Conservation (phyloP, 2,329 filamentous ascomycete genomes). For the Volutella citrinella region DNA sequence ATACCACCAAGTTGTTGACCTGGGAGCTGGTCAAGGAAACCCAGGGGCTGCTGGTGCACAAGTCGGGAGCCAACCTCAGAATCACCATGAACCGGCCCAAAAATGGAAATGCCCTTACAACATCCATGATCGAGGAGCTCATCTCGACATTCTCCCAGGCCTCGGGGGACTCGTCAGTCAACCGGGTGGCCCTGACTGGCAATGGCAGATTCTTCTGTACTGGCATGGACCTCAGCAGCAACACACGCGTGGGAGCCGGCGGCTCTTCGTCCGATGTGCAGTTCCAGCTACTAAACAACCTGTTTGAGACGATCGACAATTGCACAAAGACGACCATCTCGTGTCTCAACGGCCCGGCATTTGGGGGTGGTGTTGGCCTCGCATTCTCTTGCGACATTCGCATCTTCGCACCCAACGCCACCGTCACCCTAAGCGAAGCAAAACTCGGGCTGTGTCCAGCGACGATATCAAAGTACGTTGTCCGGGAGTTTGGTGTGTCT, state of each 20-base stretch:
- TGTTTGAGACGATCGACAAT: conserved; percentile 35
- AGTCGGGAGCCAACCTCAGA: conserved; percentile 24
- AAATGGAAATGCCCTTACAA: conserved; percentile 39
- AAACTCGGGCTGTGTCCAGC: conserved; percentile 37
- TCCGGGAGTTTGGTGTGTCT: conserved; percentile 35
- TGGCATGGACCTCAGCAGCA: conserved; percentile 34
- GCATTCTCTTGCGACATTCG: conserved; percentile 41
- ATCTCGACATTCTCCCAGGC: conserved; percentile 24
- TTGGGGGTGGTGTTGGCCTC: conserved; percentile 42
- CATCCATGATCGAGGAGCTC: conserved; percentile 31
- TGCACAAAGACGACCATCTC: conserved; percentile 41
- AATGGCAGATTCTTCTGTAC: conserved; percentile 37
- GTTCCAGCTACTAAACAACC: conserved; percentile 24
- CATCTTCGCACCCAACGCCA: conserved; percentile 15
- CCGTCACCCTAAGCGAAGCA: conserved; percentile 36
- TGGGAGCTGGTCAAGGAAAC: conserved; percentile 8
- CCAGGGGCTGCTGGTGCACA: conserved; percentile 24
- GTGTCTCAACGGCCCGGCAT: conserved; percentile 38
- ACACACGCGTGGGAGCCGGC: conserved; percentile 4
- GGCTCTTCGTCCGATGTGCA: conserved; percentile 8
- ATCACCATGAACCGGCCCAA: conserved; percentile 30
- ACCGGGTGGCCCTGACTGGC: conserved; percentile 34
- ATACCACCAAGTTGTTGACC: not conserved
- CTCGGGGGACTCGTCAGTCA: conserved; percentile 23
- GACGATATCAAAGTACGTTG: conserved; percentile 37